Conservation (phyloP, 441 rosid genomes). For the Bruguiera hainesii region DNA sequence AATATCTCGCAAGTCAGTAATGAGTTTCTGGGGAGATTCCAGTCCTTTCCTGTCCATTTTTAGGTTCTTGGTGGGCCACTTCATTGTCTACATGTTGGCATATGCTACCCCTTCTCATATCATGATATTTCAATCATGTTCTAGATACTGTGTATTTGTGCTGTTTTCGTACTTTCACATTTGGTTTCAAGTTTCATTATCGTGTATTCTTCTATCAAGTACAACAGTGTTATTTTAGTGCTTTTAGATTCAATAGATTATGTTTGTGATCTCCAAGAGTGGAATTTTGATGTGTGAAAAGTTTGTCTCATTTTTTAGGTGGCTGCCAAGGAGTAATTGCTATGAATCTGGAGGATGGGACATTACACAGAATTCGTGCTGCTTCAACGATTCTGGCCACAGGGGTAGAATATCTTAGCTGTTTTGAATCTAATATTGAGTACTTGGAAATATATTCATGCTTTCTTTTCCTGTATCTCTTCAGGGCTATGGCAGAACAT, state of each 20-base stretch:
- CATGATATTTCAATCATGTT: background rate
- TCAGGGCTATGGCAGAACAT: slow-evolving; percentile 95
- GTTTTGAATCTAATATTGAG: slow-evolving; percentile 5
- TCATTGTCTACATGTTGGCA: background rate
- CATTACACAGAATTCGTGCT: slow-evolving; percentile 78
- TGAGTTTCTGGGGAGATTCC: background rate
- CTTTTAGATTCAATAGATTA: background rate
- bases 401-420: slow-evolving; percentile 49
- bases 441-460: background rate
- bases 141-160: background rate
- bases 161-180: background rate
- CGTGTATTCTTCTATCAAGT: too few species aligned
- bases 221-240: too few species aligned
- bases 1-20: background rate
- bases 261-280: background rate
- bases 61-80: background rate
- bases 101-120: background rate
- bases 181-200: too few species aligned
- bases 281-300: background rate
- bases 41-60: background rate
- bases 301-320: slow-evolving; percentile 47
- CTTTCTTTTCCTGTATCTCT: slow-evolving; percentile 14
- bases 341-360: slow-evolving; percentile 94
- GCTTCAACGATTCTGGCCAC: slow-evolving; percentile 89
- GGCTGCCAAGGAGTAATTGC: slow-evolving; percentile 96